Evolutionary conservation across 352 stramenopile genomes (phyloP).

Genomic region (Globisporangium mamillatum): DNA sequence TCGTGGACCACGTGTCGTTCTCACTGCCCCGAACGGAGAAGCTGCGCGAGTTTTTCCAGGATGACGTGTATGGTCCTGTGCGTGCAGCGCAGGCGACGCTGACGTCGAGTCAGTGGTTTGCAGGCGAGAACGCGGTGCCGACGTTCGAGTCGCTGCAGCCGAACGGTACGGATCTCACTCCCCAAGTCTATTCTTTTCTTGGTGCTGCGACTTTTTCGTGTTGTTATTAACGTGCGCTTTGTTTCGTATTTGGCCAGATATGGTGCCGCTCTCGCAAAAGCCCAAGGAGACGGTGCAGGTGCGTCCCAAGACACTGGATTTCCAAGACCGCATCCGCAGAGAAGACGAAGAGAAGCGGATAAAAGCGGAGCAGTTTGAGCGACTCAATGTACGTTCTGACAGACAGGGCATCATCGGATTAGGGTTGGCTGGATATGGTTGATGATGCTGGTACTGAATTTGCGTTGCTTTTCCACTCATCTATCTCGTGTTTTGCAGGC

Average conservation of each 20-base stretch:
- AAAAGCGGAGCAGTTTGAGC: constrained; percentile 65
- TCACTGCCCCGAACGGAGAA: constrained; percentile 61
- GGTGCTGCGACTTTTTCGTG: constrained; percentile 1
- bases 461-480: constrained; percentile 9
- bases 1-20: constrained; percentile 62
- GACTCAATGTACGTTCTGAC: constrained; percentile 51
- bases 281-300: constrained; percentile 28
- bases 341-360: constrained; percentile 63
- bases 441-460: not conserved
- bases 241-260: constrained; percentile 24
- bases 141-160: constrained; percentile 55
- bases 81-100: constrained; percentile 30
- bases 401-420: not conserved
- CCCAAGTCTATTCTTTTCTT: not conserved
- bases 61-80: constrained; percentile 63
- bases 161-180: constrained; percentile 25
- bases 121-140: constrained; percentile 37
- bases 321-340: constrained; percentile 51
- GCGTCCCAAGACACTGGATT: constrained; percentile 66
- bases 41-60: constrained; percentile 75
- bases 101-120: constrained; percentile 48
- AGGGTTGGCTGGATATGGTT: not conserved
- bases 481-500: constrained; percentile 21
- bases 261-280: constrained; percentile 64
- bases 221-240: constrained; percentile 1